Conservation (phyloP, 169 alveolate species). For the Cryptosporidium meleagridis region DNA sequence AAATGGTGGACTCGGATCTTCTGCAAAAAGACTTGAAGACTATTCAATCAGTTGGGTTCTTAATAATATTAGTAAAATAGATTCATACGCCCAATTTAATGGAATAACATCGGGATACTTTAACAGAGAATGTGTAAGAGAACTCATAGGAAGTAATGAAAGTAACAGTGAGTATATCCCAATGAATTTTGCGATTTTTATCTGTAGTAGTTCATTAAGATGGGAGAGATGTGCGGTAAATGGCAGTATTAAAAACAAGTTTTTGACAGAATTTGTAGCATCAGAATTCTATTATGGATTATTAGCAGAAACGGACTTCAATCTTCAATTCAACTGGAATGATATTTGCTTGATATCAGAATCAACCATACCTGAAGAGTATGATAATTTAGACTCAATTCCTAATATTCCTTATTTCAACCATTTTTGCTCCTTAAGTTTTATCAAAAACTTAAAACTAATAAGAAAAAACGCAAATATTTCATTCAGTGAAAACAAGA, state of each 20-base stretch:
- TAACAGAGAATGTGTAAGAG: conserved; percentile 72
- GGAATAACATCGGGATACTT: conserved; percentile 55
- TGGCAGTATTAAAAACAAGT: not conserved
- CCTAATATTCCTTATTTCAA: conserved; percentile 61
- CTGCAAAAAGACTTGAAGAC: conserved; percentile 1
- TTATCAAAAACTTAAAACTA: not conserved
- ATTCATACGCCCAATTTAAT: not conserved
- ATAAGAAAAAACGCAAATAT: not conserved
- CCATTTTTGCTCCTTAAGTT: conserved; percentile 35
- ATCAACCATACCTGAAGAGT: conserved; percentile 23
- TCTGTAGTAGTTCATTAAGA: conserved; percentile 57
- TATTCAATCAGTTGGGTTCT: conserved; percentile 41
- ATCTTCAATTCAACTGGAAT: conserved; percentile 14
- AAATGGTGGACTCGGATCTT: conserved; percentile 3
- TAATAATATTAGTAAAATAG: conserved; percentile 2
- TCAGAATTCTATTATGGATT: conserved; percentile 51
- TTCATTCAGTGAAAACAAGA: not conserved
- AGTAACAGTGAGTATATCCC: conserved; percentile 35
- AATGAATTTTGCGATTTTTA: conserved; percentile 35
- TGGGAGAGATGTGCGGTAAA: conserved; percentile 37
- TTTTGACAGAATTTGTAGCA: conserved; percentile 53
- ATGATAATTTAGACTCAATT: conserved; percentile 3
- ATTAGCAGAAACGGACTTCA: conserved; percentile 7
- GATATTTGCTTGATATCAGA: conserved; percentile 28
- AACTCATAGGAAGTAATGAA: conserved; percentile 18